Evolutionary conservation across 2,329 filamentous ascomycete species (phyloP).

Genomic region (Sporothrix euskadiensis): DNA sequence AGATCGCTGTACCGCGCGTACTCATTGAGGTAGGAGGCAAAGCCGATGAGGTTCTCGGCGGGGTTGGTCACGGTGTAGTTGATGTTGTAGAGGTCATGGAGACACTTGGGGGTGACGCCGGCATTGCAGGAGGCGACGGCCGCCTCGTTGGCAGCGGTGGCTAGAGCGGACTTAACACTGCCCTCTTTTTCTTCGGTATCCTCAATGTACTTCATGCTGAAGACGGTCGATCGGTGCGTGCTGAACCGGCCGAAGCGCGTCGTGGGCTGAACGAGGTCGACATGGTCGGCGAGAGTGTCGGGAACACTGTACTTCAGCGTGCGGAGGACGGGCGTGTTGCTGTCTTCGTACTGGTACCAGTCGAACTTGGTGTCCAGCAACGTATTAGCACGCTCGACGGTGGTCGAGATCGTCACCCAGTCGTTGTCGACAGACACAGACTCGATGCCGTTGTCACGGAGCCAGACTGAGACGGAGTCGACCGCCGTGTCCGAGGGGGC

Average conservation of each 20-base stretch:
- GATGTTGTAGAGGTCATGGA: conserved; percentile 52
- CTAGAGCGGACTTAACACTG: conserved; percentile 4
- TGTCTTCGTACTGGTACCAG: conserved; percentile 52
- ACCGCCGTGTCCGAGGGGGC: conserved; percentile 53
- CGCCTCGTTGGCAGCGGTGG: not conserved
- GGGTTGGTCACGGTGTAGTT: conserved; percentile 41
- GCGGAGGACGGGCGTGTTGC: conserved; percentile 50
- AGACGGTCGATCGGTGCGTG: conserved; percentile 46
- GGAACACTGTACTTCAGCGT: conserved; percentile 62
- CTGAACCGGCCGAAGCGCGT: conserved; percentile 59
- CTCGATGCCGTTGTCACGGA: conserved; percentile 51
- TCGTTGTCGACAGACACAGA: conserved; percentile 51
- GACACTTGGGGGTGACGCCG: conserved; percentile 50
- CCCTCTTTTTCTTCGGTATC: conserved; percentile 29
- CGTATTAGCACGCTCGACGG: conserved; percentile 53
- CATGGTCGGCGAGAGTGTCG: conserved; percentile 51
- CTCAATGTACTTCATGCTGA: conserved; percentile 38
- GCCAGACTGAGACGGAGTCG: conserved; percentile 56
- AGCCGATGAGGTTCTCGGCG: conserved; percentile 40
- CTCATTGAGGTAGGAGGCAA: conserved; percentile 50
- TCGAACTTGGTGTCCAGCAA: conserved; percentile 60
- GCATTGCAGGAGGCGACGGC: conserved; percentile 39
- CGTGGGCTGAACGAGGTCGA: conserved; percentile 66
- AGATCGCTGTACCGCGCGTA: conserved; percentile 54
- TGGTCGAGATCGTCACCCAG: conserved; percentile 62